Conservation (phyloP, 2,329 filamentous ascomycete species). For the Claviceps purpurea region DNA sequence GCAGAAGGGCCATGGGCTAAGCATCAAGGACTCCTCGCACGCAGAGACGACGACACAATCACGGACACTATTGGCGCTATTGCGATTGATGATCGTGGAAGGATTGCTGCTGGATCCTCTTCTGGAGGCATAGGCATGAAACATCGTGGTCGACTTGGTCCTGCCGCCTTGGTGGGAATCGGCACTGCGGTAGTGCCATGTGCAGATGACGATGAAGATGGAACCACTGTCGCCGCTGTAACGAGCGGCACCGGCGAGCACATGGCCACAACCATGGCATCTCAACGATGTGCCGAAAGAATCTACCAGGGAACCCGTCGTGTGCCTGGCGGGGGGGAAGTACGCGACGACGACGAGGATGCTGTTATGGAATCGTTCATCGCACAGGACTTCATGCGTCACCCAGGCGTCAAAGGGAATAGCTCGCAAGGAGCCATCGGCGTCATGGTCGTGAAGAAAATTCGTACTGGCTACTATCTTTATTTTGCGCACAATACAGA, state of each 20-base stretch:
- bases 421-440: slow-evolving; percentile 81
- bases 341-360: slow-evolving; percentile 63
- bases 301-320: slow-evolving; percentile 60
- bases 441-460: slow-evolving; percentile 81
- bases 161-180: slow-evolving; percentile 82
- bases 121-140: slow-evolving; percentile 99
- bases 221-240: slow-evolving; percentile 63
- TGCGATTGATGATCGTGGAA: slow-evolving; percentile 71
- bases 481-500: slow-evolving; percentile 97
- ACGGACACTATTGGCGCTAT: slow-evolving; percentile 95
- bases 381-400: slow-evolving; percentile 79
- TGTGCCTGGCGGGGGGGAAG: slow-evolving; percentile 44
- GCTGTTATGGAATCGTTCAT: slow-evolving; percentile 65
- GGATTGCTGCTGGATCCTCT: slow-evolving; percentile 87
- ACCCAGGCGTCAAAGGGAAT: slow-evolving; percentile 71
- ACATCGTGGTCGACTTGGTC: slow-evolving; percentile 78
- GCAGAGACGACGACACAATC: slow-evolving; percentile 44
- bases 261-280: slow-evolving; percentile 91
- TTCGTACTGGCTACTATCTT: slow-evolving; percentile 59
- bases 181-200: slow-evolving; percentile 80
- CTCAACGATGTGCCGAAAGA: slow-evolving; percentile 72
- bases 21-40: slow-evolving; percentile 13
- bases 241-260: slow-evolving; percentile 95
- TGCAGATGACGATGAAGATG: slow-evolving; percentile 54
- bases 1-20: slow-evolving; percentile 2